Conservation (phyloP, 345 rosid species). For the Carallia brachiata region DNA sequence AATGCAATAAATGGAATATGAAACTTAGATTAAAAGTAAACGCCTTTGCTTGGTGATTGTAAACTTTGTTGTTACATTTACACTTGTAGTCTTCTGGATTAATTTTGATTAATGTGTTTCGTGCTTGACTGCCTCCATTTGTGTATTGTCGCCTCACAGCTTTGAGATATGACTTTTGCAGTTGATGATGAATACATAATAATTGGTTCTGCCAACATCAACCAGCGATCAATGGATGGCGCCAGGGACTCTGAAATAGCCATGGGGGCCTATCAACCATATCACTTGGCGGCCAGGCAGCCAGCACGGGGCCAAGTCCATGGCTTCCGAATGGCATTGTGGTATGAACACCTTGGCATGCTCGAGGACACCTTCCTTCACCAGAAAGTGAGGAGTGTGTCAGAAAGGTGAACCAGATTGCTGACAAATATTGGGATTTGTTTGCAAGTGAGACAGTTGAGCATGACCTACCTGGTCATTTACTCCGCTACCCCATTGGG, state of each 20-base stretch:
- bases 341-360: conserved; percentile 99
- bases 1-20: no score
- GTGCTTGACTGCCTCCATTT: not conserved
- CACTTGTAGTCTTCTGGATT: no score
- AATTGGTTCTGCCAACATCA: conserved; percentile 94
- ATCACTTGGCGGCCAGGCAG: conserved; percentile 64
- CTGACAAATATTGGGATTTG: conserved; percentile 90
- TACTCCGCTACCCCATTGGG: conserved; percentile 82
- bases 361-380: conserved; percentile 70
- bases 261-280: conserved; percentile 95
- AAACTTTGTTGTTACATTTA: no score
- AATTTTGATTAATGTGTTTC: not conserved
- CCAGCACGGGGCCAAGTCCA: conserved; percentile 94
- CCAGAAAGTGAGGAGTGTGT: conserved; percentile 73
- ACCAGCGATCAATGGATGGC: conserved; percentile 98
- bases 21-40: no score
- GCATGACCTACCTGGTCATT: conserved; percentile 87
- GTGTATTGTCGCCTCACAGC: not conserved
- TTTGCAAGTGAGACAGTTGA: conserved; percentile 72
- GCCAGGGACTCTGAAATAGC: conserved; percentile 99
- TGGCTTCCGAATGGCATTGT: conserved; percentile 90
- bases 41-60: no score
- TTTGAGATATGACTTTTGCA: conserved; percentile 27
- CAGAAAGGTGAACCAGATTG: conserved; percentile 65
- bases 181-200: conserved; percentile 99